Evolutionary conservation across 495 filamentous ascomycete species (phyloP).

Genomic region (Podospora didyma): DNA sequence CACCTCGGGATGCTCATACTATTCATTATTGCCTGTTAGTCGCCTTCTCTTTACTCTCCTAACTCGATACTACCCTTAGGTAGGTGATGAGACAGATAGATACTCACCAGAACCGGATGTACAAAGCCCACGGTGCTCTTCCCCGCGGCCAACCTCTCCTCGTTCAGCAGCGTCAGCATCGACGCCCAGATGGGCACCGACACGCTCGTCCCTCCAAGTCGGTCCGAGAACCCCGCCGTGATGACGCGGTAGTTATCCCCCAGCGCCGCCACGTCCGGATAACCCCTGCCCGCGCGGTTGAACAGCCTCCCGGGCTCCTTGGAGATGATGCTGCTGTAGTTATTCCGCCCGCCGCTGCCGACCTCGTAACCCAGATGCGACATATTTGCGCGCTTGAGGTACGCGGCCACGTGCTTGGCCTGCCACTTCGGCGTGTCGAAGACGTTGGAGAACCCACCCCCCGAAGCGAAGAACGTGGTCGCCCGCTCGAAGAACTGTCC

Average conservation of each 20-base stretch:
- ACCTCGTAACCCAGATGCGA: conserved; percentile 27
- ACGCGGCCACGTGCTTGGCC: conserved; percentile 45
- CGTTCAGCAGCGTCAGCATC: conserved; percentile 58
- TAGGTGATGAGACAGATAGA: too few species aligned
- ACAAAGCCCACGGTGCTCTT: conserved; percentile 50
- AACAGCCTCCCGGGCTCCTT: conserved; percentile 43
- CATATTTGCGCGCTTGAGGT: conserved; percentile 49
- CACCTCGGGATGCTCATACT: conserved; percentile 56
- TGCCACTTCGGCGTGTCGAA: conserved; percentile 60
- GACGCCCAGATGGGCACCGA: conserved; percentile 53
- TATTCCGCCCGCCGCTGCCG: conserved; percentile 27
- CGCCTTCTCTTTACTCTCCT: too few species aligned
- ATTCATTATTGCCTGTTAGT: not conserved
- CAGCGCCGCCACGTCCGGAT: conserved; percentile 63
- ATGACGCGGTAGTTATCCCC: conserved; percentile 54
- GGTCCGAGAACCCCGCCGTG: conserved; percentile 33
- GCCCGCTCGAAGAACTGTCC: conserved; percentile 41
- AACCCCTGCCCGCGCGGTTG: conserved; percentile 57
- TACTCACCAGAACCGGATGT: conserved; percentile 56
- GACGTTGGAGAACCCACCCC: conserved; percentile 68
- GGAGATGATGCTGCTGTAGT: conserved; percentile 16
- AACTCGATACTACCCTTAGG: too few species aligned
- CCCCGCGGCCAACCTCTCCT: conserved; percentile 49
- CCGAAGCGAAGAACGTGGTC: conserved; percentile 47
- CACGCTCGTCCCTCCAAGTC: conserved; percentile 55